Evolutionary conservation across 176 grass and related monocot species (phyloP).

Genomic region (Bonia amplexicaulis): DNA sequence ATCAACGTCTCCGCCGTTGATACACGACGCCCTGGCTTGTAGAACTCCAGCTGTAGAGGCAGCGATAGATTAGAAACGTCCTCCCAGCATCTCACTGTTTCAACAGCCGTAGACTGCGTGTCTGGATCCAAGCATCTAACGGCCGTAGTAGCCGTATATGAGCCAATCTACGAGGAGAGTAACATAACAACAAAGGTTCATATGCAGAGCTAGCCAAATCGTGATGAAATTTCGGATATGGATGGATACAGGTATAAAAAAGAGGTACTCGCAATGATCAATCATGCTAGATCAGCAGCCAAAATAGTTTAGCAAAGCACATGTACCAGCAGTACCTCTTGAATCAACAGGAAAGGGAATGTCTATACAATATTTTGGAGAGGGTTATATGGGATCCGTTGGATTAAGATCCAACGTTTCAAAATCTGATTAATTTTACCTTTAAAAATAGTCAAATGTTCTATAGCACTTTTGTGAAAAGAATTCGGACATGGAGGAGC

Average conservation of each 20-base stretch:
- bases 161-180: background rate
- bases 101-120: background rate
- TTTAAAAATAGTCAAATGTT: no score
- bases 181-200: background rate
- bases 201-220: background rate
- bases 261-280: background rate
- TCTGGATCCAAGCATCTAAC: background rate
- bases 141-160: background rate
- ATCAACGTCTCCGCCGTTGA: background rate
- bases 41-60: slow-evolving; percentile 3
- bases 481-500: background rate
- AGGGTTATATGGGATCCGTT: no score
- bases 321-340: background rate
- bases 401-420: no score
- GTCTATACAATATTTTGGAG: no score
- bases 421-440: no score
- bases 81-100: background rate
- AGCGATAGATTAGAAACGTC: background rate
- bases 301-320: background rate
- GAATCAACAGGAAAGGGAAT: background rate
- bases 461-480: no score
- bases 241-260: background rate
- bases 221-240: background rate
- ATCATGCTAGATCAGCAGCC: background rate
- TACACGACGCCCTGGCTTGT: background rate